Percentiles rank a stretch among this genome's conserved stretches.
phyloP scores from a whole-genome alignment of 2,329 filamentous ascomycete genomes.

The Teratosphaeriaceae sp. region DNA sequence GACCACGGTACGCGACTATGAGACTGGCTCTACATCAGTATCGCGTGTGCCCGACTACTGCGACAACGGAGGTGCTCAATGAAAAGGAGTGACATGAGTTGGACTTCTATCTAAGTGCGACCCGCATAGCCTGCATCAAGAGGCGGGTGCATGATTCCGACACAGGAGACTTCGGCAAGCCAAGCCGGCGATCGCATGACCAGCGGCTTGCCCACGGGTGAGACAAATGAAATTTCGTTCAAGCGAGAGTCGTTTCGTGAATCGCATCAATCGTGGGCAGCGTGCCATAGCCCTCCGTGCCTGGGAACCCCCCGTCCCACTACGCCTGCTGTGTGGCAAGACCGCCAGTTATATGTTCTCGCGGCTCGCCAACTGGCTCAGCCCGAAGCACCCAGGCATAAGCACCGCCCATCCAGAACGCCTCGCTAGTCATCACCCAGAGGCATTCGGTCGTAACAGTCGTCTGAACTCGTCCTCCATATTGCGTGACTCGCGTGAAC shows the following conservation, averaged over 20 bases:
- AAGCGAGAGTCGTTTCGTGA: too few species aligned
- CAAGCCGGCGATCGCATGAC: background rate
- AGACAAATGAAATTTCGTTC: too few species aligned
- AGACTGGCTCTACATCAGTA: too few species aligned
- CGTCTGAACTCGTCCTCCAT: constrained; percentile 36
- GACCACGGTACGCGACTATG: too few species aligned
- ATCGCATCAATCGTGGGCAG: too few species aligned
- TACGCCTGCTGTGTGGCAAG: too few species aligned
- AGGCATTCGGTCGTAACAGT: constrained; percentile 31
- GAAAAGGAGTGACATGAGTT: constrained; percentile 23
- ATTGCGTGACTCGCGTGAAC: constrained; percentile 24
- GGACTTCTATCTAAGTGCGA: constrained; percentile 20
- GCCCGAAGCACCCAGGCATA: background rate
- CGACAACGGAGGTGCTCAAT: too few species aligned
- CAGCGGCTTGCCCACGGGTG: too few species aligned
- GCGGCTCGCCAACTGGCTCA: background rate
- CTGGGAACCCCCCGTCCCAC: too few species aligned
- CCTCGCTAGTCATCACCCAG: constrained; percentile 11
- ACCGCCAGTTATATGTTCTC: too few species aligned
- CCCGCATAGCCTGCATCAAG: background rate
- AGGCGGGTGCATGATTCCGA: background rate
- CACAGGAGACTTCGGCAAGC: constrained; percentile 5
- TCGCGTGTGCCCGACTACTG: too few species aligned
- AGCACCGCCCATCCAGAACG: background rate
- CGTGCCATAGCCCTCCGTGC: too few species aligned